Evolutionary conservation across 139 green algal genomes (phyloP).

Genomic region (Eudorina sp.): DNA sequence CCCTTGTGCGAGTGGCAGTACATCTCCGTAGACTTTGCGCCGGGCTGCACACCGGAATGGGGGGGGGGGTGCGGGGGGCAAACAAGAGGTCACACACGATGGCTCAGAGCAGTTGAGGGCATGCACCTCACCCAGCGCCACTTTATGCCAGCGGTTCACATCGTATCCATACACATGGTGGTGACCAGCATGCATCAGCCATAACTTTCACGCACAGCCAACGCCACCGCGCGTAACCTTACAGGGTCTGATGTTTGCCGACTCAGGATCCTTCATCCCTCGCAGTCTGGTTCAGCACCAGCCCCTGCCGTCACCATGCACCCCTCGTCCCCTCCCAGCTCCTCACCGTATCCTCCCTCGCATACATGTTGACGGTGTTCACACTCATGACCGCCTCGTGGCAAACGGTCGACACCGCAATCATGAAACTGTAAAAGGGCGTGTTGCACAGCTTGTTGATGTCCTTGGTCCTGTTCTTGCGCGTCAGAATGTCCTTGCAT

Average conservation of each 20-base stretch:
- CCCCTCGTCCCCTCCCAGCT: neutral
- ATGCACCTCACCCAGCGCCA: neutral
- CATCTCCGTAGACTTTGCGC: neutral
- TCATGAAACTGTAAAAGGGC: constrained; percentile 14
- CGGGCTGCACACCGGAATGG: neutral
- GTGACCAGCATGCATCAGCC: too few relatives aligned
- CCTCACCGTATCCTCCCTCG: neutral
- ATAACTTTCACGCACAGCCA: too few relatives aligned
- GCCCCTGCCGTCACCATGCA: neutral
- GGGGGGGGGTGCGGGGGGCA: too few relatives aligned
- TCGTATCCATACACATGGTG: too few relatives aligned
- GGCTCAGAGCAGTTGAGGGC: neutral
- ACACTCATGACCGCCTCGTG: constrained; percentile 1
- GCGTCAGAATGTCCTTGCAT: neutral
- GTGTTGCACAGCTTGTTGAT: neutral
- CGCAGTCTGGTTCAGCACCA: too few relatives aligned
- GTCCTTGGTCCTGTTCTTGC: neutral
- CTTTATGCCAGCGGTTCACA: too few relatives aligned
- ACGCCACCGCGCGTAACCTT: too few relatives aligned
- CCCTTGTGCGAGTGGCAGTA: constrained; percentile 17
- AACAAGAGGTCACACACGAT: neutral
- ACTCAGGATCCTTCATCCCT: too few relatives aligned
- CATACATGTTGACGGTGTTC: neutral
- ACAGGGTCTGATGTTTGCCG: too few relatives aligned
- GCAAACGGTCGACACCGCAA: neutral